Evolutionary conservation across 2,329 filamentous ascomycete species (phyloP).

Genomic region (Fusarium phyllophilum): DNA sequence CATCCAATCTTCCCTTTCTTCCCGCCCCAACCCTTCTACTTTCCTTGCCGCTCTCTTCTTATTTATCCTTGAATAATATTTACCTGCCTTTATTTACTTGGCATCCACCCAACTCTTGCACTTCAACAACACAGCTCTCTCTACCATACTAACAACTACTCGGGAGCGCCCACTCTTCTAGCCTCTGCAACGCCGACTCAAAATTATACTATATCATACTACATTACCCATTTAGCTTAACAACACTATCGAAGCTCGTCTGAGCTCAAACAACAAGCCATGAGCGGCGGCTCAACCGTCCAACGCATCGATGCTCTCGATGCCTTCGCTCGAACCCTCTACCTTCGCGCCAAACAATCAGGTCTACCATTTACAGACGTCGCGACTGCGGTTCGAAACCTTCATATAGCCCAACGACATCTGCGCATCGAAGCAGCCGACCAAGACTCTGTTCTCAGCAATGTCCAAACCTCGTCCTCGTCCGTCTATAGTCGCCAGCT

Average conservation of each 20-base stretch:
- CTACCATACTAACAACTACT: neutral
- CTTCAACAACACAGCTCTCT: neutral
- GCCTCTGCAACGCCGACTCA: neutral
- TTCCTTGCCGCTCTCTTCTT: constrained; percentile 9
- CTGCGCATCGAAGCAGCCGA: constrained; percentile 68
- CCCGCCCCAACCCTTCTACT: constrained; percentile 28
- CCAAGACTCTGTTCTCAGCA: constrained; percentile 64
- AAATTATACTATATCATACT: neutral
- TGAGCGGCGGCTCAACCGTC: constrained; percentile 48
- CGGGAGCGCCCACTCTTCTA: neutral
- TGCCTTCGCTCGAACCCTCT: constrained; percentile 64
- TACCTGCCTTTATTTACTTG: constrained; percentile 10
- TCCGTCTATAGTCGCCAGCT: constrained; percentile 62
- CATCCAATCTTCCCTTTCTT: constrained; percentile 6
- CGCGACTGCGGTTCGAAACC: constrained; percentile 59
- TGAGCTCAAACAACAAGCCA: constrained; percentile 38
- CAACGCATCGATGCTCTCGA: constrained; percentile 66
- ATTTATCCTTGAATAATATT: neutral
- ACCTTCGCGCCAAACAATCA: constrained; percentile 60
- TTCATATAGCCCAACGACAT: constrained; percentile 67
- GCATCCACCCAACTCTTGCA: constrained; percentile 3
- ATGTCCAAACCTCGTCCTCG: constrained; percentile 47
- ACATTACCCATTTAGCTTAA: neutral
- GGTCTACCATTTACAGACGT: constrained; percentile 62
- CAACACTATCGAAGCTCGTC: constrained; percentile 8